Base-by-base conservation (phyloP, 176 grass and related monocot genomes). In the Rhynchospora breviuscula region DNA sequence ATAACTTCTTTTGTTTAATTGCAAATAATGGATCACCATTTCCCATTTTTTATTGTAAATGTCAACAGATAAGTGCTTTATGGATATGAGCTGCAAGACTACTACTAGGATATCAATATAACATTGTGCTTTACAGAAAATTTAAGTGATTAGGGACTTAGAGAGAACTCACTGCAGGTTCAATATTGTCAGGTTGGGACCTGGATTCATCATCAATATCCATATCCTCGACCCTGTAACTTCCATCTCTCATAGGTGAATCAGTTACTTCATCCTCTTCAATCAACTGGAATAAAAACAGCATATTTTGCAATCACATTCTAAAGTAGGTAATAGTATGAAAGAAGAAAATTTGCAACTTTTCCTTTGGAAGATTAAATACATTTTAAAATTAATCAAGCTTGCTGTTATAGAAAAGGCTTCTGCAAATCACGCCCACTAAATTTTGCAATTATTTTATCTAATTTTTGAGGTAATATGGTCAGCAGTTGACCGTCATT, bases 161-260 rank as follows among this genome's bases (percentile, higher is more conserved):
- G 18, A 79, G 40, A 68, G 49, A 86, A 80, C 84, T 86, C 62
- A 86, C 84, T 19, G 47, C 35, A 51, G 72, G 15, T 64, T 68
- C 80, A 82, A 51, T 13, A 29, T 82, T 82, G 35, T 82, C 51
- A 18, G 51, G 23, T 33, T 31, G 73, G 48, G 44, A 54, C 48
- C 51, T 33, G 51, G 12, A 18, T 78, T 31, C 73, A 78, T 78
- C 80, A 66, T 82, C 80, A 29, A 66, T 51, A 82, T 82, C 80
- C 80, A 82, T 82, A 51, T 82, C 62, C 14, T 82, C 80, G 11
- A 82, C 63, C 14, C 25, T 52, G 62, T 5, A 68, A 66, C 63
- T 82, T 53, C 61, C 23, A 10, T 82, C 80, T 68, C 79, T 45
- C 79, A 81, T 81, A 47, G 79, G 43, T 4, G 58, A 81, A 81